These are phyloP conservation scores for Sclerotinia sclerotiorum DNA, from an alignment of 2,329 filamentous ascomycete species.

Conservation along the genomic window DNA sequence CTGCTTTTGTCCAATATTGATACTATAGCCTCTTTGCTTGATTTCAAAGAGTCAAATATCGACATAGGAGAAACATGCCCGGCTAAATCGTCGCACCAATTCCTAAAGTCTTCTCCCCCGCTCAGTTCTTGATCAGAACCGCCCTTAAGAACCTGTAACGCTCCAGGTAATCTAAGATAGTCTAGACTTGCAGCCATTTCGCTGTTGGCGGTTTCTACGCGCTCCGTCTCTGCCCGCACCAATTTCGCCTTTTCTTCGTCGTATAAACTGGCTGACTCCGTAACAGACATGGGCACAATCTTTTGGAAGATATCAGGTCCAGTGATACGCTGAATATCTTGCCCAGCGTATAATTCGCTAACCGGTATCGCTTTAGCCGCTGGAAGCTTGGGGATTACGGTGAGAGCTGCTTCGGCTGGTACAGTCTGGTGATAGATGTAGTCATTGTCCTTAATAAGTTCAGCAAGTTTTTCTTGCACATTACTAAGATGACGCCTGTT, in stretches of 20 bases:
- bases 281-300: constrained; percentile 93
- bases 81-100: constrained; percentile 91
- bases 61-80: constrained; percentile 76
- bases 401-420: constrained; percentile 77
- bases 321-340: constrained; percentile 95
- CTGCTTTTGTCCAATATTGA: constrained; percentile 73
- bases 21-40: constrained; percentile 74
- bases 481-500: constrained; percentile 78
- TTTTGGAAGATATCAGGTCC: constrained; percentile 96
- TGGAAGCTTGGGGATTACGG: constrained; percentile 83
- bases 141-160: constrained; percentile 87
- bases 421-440: constrained; percentile 97
- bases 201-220: constrained; percentile 86
- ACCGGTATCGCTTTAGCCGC: constrained; percentile 97
- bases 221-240: constrained; percentile 87
- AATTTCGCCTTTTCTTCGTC: constrained; percentile 98
- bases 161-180: constrained; percentile 85
- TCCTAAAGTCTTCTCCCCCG: constrained; percentile 87
- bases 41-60: constrained; percentile 76
- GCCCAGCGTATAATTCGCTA: constrained; percentile 92
- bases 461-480: constrained; percentile 76
- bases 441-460: constrained; percentile 88
- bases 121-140: constrained; percentile 86
- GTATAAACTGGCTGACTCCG: constrained; percentile 93
- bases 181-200: constrained; percentile 96